Base-by-base conservation (phyloP, 2,329 filamentous ascomycete species). In the Niveomyces coronatus region DNA sequence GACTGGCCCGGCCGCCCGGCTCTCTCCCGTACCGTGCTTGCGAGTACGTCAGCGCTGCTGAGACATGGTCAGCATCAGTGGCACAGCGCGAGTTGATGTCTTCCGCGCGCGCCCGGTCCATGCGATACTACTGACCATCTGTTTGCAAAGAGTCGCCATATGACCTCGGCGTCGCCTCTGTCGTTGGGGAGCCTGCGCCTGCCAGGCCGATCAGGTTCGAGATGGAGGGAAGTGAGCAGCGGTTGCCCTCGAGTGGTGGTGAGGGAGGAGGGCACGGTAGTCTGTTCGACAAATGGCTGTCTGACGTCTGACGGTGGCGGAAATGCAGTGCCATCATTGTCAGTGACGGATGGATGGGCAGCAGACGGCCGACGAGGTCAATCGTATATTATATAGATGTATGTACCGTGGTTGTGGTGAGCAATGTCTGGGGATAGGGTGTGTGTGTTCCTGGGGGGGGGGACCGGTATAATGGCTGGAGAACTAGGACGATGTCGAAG, bases 151-250 rank as follows among this genome's bases (percentile, higher is more conserved):
- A 59, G 45, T 54, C 60, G 34, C 62, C 59, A 39, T 60, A 57
- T 37, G 61, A 58, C 54, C 68, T 61, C 53, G 68, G 62, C 22
- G 67, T 67, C n/a, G 68, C 62, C 62, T 79, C 66, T 58, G 66
- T 67, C 14, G 70, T 70, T 36, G 68, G 66, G 26, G 71, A 75
- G 50, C 70, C 79, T 50, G 77, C 78, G 60, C 91, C 85, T 37
- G 86, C 85, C 52, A 89, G 74, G 45, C 83, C 82, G 36, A 96
- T 70, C 41, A 96, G 72, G 58, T 86, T 89, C 26, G 87, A 94
- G 58, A 96, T 95, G 27, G 89, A 94, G 15, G 89, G 89, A 41
- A 96, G 68, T 35, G 87, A 94, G 54, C 83, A 91, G 63, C 82
- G 88, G 48, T 77, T 67, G 53, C 86, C 82, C 51, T 87, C 82